Evolutionary conservation across 495 filamentous ascomycete genomes (phyloP).

Genomic region (Cercophora sp.): DNA sequence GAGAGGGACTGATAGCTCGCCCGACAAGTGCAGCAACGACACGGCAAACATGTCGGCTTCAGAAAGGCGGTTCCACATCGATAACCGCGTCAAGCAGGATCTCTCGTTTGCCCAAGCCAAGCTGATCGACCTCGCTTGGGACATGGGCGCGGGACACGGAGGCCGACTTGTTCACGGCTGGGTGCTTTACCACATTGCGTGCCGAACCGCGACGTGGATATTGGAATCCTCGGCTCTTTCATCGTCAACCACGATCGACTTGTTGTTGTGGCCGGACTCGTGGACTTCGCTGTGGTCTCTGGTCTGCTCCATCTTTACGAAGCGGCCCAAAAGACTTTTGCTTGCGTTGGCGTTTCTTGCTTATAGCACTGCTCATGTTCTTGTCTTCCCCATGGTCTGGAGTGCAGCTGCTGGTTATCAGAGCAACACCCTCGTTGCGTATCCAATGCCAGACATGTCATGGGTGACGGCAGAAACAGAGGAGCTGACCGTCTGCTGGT

Average conservation of each 20-base stretch:
- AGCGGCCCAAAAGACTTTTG: not conserved
- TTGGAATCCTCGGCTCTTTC: slow-evolving; percentile 7
- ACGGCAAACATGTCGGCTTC: too few relatives aligned
- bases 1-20: too few relatives aligned
- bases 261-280: slow-evolving; percentile 2
- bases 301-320: not conserved
- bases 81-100: not conserved
- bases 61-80: slow-evolving; percentile 3
- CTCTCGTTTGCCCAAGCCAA: slow-evolving; percentile 8
- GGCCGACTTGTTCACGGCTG: slow-evolving; percentile 9
- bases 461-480: not conserved
- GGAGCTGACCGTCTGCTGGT: not conserved
- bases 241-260: too few relatives aligned
- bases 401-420: slow-evolving; percentile 10
- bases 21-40: too few relatives aligned
- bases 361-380: not conserved
- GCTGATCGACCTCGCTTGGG: slow-evolving; percentile 11
- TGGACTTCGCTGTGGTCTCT: not conserved
- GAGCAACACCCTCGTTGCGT: not conserved
- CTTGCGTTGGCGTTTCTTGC: not conserved
- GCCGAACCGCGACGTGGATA: slow-evolving; percentile 6
- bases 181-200: slow-evolving; percentile 7
- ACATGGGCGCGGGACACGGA: slow-evolving; percentile 1
- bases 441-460: slow-evolving; percentile 1
- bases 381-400: slow-evolving; percentile 7